Evolutionary conservation across 192 early-diverging fungal genomes (phyloP).

Genomic region (Coemansia sp.): DNA sequence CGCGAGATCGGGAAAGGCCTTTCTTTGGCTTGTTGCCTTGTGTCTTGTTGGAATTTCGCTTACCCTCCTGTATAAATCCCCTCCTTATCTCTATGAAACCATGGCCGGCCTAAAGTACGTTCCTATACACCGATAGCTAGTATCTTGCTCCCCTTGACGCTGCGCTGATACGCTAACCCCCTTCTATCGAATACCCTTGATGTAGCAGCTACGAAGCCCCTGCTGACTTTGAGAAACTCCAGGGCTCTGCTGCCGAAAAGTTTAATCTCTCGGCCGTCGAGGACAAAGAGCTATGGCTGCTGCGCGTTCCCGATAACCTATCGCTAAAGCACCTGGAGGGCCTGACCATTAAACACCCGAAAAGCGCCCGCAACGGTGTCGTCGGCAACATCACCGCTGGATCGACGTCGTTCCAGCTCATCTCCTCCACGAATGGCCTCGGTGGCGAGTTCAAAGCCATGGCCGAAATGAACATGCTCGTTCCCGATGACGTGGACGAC

Average conservation of each 20-base stretch:
- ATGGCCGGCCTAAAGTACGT: too few species aligned
- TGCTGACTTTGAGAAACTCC: slow-evolving; percentile 16
- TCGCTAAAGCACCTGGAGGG: slow-evolving; percentile 26
- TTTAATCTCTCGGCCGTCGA: slow-evolving; percentile 15
- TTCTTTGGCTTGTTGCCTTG: too few species aligned
- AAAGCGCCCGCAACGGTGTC: slow-evolving; percentile 17
- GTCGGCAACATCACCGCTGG: slow-evolving; percentile 10
- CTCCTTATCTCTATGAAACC: too few species aligned
- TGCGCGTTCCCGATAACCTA: slow-evolving; percentile 45
- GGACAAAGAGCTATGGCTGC: slow-evolving; percentile 44
- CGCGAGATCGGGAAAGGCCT: too few species aligned
- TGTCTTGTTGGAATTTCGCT: too few species aligned
- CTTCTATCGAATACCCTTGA: too few species aligned
- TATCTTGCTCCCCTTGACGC: too few species aligned
- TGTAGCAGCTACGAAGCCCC: slow-evolving; percentile 29
- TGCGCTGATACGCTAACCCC: too few species aligned
- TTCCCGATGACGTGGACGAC: slow-evolving; percentile 35
- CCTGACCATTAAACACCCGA: slow-evolving; percentile 38
- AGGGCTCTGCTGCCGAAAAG: slow-evolving; percentile 3
- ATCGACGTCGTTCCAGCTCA: slow-evolving; percentile 17
- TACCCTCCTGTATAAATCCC: too few species aligned
- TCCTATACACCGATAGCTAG: too few species aligned
- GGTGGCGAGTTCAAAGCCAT: slow-evolving; percentile 34
- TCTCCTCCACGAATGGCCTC: slow-evolving; percentile 7
- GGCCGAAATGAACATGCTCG: slow-evolving; percentile 42